Percentiles rank a stretch among this genome's conserved stretches.
Conservation (phyloP, 768 basidiomycete genomes). For the Suillus lakei region DNA sequence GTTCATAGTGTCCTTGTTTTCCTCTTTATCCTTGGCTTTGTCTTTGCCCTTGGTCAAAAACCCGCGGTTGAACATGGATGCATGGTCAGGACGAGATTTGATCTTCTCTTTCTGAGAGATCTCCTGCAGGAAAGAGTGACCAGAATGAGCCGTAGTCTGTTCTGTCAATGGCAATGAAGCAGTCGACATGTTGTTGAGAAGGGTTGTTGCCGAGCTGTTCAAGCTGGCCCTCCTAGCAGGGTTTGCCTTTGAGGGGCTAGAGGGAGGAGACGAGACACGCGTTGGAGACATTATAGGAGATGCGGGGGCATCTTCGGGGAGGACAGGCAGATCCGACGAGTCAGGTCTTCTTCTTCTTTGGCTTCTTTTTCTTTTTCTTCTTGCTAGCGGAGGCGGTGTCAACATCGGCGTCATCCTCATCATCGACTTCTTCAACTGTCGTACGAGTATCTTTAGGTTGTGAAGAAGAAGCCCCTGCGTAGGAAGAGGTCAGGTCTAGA, state of each 20-base stretch:
- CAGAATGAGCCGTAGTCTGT: slow-evolving; percentile 65
- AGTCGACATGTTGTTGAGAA: slow-evolving; percentile 39
- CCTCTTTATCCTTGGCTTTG: slow-evolving; percentile 40
- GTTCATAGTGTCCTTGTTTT: slow-evolving; percentile 19
- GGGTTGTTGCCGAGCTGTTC: slow-evolving; percentile 23
- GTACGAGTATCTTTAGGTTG: slow-evolving; percentile 42
- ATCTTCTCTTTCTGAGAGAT: slow-evolving; percentile 62
- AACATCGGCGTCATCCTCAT: slow-evolving; percentile 55
- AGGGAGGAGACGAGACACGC: slow-evolving; percentile 16
- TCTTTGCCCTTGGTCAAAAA: slow-evolving; percentile 55
- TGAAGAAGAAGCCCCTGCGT: slow-evolving; percentile 23
- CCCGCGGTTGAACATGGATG: slow-evolving; percentile 51
- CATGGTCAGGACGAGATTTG: slow-evolving; percentile 69
- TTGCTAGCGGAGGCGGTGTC: slow-evolving; percentile 34
- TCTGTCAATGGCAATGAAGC: slow-evolving; percentile 47
- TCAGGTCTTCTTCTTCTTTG: slow-evolving; percentile 70
- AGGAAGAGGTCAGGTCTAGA: background rate
- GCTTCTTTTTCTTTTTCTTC: slow-evolving; percentile 81
- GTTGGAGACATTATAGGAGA: slow-evolving; percentile 23
- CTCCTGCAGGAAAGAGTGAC: slow-evolving; percentile 69
- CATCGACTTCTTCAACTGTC: slow-evolving; percentile 76
- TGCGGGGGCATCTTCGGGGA: slow-evolving; percentile 21
- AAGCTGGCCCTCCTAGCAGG: slow-evolving; percentile 13
- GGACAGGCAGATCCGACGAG: slow-evolving; percentile 22
- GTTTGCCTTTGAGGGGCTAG: slow-evolving; percentile 29